A percentile compares a stretch with the other conserved stretches of the same genome.
phyloP scores from a whole-genome alignment of 2,329 filamentous ascomycete species.

The Furcasterigmium sp. region DNA sequence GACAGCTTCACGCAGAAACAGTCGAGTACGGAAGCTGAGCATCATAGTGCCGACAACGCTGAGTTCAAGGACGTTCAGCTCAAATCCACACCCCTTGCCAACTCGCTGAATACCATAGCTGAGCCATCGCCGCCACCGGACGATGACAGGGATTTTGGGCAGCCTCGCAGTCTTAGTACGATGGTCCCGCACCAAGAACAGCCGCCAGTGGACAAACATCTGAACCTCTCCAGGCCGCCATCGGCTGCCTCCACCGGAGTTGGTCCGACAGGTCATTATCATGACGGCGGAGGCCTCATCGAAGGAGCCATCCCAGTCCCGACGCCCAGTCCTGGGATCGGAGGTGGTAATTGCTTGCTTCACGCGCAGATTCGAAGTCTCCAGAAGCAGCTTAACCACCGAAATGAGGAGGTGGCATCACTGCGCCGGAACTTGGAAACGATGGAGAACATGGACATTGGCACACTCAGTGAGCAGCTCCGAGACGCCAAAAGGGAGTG shows the following conservation, averaged over 20 bases:
- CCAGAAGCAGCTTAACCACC: conserved; percentile 38
- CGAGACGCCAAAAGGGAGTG: conserved; percentile 34
- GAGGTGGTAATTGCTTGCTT: conserved; percentile 28
- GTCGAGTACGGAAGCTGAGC: not conserved
- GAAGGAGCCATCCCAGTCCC: not conserved
- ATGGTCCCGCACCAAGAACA: conserved; percentile 30
- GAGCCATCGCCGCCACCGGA: conserved; percentile 5
- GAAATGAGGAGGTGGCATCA: conserved; percentile 38
- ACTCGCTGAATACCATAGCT: too few species aligned
- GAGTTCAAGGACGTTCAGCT: not conserved
- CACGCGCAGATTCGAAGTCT: conserved; percentile 45
- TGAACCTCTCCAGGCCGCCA: conserved; percentile 26
- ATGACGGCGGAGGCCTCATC: not conserved
- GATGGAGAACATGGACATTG: conserved; percentile 35
- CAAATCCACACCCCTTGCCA: conserved; percentile 6
- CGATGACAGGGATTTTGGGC: conserved; percentile 13
- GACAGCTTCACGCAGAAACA: not conserved
- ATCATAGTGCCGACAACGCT: not conserved
- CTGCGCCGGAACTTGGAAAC: conserved; percentile 41
- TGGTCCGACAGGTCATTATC: not conserved
- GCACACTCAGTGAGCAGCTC: conserved; percentile 43
- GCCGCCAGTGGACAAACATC: conserved; percentile 31
- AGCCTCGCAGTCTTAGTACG: conserved; percentile 27
- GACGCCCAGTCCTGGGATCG: conserved; percentile 14
- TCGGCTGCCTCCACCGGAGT: conserved; percentile 18